phyloP scores from a whole-genome alignment of 768 basidiomycete species.

The Mycena latifolia region DNA sequence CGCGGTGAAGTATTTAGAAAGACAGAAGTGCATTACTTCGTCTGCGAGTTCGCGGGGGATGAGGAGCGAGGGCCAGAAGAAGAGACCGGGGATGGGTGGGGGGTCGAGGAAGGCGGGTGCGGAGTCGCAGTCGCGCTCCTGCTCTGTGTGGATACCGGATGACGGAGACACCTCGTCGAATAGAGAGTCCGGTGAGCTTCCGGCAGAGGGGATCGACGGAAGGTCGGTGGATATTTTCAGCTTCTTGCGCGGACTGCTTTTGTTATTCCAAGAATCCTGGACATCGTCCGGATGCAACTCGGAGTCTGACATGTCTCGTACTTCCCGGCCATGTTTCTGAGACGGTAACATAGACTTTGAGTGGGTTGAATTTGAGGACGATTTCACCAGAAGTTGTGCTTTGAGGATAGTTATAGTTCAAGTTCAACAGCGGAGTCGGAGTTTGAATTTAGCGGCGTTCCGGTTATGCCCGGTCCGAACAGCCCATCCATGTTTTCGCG shows the following conservation, averaged over 20 bases:
- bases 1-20: conserved; percentile 65
- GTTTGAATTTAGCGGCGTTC: no score
- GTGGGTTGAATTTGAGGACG: no score
- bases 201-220: background rate
- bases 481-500: no score
- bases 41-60: conserved; percentile 67
- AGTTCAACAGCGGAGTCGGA: background rate
- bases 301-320: background rate
- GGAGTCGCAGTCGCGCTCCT: no score
- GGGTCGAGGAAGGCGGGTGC: conserved; percentile 48
- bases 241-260: background rate
- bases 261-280: background rate
- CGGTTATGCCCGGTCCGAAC: no score
- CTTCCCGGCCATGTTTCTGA: background rate
- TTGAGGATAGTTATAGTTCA: background rate
- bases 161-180: conserved; percentile 17
- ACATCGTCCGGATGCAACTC: background rate
- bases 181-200: conserved; percentile 21
- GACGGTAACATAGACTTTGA: background rate
- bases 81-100: conserved; percentile 76
- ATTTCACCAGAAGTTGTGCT: no score
- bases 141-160: background rate
- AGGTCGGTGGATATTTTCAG: conserved; percentile 13
- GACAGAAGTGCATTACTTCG: conserved; percentile 62
- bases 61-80: conserved; percentile 64